A percentile compares a stretch with the other conserved stretches of the same genome.
phyloP scores from a whole-genome alignment of 2,329 filamentous ascomycete species.

The Cyphellophora europaea region DNA sequence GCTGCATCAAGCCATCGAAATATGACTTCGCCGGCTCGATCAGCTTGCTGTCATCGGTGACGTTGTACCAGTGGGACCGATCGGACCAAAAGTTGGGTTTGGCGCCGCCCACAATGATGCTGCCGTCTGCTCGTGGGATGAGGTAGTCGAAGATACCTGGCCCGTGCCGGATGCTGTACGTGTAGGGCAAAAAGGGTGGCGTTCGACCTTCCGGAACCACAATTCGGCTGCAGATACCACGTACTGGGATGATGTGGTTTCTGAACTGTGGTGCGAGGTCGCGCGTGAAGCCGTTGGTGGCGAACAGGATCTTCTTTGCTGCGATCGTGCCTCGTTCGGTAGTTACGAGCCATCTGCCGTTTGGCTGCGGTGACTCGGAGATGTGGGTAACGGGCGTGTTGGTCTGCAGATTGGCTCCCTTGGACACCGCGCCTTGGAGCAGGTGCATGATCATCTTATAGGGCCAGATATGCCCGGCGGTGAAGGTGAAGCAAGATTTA shows the following conservation, averaged over 20 bases:
- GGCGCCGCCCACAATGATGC: constrained; percentile 53
- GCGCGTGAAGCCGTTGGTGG: constrained; percentile 78
- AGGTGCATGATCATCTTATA: constrained; percentile 74
- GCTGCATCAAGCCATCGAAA: constrained; percentile 29
- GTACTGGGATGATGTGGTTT: constrained; percentile 65
- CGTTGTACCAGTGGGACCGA: constrained; percentile 36
- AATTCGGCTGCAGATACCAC: constrained; percentile 22
- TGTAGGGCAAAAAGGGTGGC: constrained; percentile 20
- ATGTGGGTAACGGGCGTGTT: constrained; percentile 35
- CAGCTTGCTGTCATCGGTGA: constrained; percentile 37
- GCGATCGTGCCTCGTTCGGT: constrained; percentile 59
- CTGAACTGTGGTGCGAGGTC: constrained; percentile 60
- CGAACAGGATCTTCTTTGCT: constrained; percentile 59
- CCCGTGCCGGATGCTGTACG: constrained; percentile 54
- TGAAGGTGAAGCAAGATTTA: constrained; percentile 24
- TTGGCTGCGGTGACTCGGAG: constrained; percentile 16
- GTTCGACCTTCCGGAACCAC: background rate
- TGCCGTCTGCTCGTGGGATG: constrained; percentile 44
- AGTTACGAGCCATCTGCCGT: constrained; percentile 54
- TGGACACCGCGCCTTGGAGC: constrained; percentile 49
- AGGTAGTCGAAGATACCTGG: constrained; percentile 55
- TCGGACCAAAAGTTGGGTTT: constrained; percentile 32
- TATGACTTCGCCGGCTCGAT: constrained; percentile 33
- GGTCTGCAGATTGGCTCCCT: constrained; percentile 44
- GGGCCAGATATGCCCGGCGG: constrained; percentile 38